phyloP scores from a whole-genome alignment of 495 filamentous ascomycete species.

The Chlorociboria aeruginascens region DNA sequence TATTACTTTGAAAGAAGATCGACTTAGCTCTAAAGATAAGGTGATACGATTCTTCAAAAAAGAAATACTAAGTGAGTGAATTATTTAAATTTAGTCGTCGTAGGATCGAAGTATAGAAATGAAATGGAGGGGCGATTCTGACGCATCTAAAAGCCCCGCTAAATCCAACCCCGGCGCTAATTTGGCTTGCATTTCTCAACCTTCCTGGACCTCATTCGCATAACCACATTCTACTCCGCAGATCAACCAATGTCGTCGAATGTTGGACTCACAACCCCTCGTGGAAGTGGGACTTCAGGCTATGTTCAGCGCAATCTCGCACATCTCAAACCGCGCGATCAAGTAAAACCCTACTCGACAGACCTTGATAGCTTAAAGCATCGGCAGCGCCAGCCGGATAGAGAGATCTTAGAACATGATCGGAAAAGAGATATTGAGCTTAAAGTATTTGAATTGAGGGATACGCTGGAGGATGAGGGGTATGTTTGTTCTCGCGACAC shows the following conservation, averaged over 20 bases:
- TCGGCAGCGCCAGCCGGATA: slow-evolving; percentile 73
- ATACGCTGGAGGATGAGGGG: slow-evolving; percentile 83
- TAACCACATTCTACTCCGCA: not conserved
- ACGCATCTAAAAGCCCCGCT: slow-evolving; percentile 2
- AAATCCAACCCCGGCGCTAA: not conserved
- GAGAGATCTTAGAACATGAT: slow-evolving; percentile 88
- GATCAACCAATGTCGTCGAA: slow-evolving; percentile 71
- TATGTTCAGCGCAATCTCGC: slow-evolving; percentile 95
- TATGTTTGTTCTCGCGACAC: slow-evolving; percentile 23
- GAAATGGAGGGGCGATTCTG: slow-evolving; percentile 9
- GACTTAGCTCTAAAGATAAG: not conserved
- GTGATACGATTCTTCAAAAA: not conserved
- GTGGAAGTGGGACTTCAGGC: slow-evolving; percentile 89
- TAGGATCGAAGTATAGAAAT: no score
- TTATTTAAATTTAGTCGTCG: no score
- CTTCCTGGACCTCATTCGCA: not conserved
- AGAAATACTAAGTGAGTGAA: not conserved
- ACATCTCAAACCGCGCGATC: slow-evolving; percentile 67
- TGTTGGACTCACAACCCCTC: slow-evolving; percentile 91
- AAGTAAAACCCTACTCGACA: slow-evolving; percentile 45
- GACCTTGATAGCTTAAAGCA: slow-evolving; percentile 43
- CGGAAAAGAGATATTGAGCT: slow-evolving; percentile 80
- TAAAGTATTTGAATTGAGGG: slow-evolving; percentile 80
- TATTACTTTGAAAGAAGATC: slow-evolving; percentile 3
- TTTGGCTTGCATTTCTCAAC: not conserved